phyloP scores from a whole-genome alignment of 2,329 filamentous ascomycete genomes.

The Aspergillus vadensis region DNA sequence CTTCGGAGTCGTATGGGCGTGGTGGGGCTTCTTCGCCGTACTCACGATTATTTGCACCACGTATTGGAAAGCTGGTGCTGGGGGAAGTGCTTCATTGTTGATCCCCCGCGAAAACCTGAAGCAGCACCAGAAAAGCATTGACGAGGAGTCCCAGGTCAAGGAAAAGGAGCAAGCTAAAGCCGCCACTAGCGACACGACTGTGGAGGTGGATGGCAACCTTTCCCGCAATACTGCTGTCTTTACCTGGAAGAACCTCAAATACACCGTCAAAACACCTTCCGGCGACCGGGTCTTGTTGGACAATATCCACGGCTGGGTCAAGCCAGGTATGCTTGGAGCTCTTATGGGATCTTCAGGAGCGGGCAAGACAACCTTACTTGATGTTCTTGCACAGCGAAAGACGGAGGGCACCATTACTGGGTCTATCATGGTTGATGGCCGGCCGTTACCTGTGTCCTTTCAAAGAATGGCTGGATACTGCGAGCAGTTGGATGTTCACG shows the following conservation, averaged over 20 bases:
- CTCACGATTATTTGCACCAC: constrained; percentile 60
- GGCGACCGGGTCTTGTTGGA: constrained; percentile 61
- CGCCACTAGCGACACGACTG: constrained; percentile 13
- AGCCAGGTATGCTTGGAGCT: constrained; percentile 36
- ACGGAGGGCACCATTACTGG: constrained; percentile 64
- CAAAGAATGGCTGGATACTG: constrained; percentile 3
- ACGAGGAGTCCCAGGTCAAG: constrained; percentile 50
- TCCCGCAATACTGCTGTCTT: constrained; percentile 66
- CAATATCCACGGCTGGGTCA: constrained; percentile 70
- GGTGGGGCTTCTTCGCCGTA: constrained; percentile 60
- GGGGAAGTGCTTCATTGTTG: constrained; percentile 54
- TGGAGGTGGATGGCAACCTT: constrained; percentile 42
- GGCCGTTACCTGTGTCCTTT: constrained; percentile 1
- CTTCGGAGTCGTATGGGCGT: constrained; percentile 62
- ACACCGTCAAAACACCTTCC: constrained; percentile 63
- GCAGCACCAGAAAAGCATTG: constrained; percentile 36
- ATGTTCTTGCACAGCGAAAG: constrained; percentile 58
- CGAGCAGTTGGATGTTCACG: not conserved
- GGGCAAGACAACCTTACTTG: constrained; percentile 61
- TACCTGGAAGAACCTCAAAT: constrained; percentile 72
- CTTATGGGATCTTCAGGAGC: constrained; percentile 64
- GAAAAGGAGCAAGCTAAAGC: constrained; percentile 16
- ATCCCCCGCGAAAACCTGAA: constrained; percentile 62
- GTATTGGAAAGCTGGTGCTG: constrained; percentile 53
- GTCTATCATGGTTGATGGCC: constrained; percentile 4